Evolutionary conservation across 1,284 basidiomycete genomes (phyloP).

Genomic region (Mrakiaceae sp.): DNA sequence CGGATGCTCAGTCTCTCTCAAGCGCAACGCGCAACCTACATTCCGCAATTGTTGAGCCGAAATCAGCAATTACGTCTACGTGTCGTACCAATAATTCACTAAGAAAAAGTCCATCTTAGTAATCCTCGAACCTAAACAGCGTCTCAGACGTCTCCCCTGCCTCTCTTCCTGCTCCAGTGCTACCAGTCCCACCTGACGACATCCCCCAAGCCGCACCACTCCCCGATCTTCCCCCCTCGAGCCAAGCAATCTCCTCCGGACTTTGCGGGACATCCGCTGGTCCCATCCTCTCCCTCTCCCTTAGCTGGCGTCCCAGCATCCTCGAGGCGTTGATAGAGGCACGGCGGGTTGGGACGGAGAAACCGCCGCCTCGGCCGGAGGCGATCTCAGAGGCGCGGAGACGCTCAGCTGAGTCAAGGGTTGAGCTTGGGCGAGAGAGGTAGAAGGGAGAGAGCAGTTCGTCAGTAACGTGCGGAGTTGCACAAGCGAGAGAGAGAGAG

Average conservation of each 20-base stretch:
- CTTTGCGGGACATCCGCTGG: background rate
- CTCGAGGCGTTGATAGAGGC: background rate
- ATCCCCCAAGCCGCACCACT: background rate
- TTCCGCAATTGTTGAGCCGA: no score
- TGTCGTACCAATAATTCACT: no score
- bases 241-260: background rate
- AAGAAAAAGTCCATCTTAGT: no score
- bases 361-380: constrained; percentile 2
- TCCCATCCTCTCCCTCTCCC: background rate
- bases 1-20: no score
- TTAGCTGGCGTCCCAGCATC: background rate
- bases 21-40: no score
- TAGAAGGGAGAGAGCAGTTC: background rate
- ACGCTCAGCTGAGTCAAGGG: background rate
- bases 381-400: background rate
- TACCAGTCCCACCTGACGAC: no score
- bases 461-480: background rate
- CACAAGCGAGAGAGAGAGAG: background rate
- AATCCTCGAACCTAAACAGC: no score
- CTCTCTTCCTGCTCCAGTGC: no score
- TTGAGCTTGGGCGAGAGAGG: background rate
- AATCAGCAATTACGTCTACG: no score
- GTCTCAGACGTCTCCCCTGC: no score
- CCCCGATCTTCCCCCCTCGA: background rate
- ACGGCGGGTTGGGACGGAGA: background rate